phyloP scores from a whole-genome alignment of 768 basidiomycete species.

The Tephrocybe sp. region DNA sequence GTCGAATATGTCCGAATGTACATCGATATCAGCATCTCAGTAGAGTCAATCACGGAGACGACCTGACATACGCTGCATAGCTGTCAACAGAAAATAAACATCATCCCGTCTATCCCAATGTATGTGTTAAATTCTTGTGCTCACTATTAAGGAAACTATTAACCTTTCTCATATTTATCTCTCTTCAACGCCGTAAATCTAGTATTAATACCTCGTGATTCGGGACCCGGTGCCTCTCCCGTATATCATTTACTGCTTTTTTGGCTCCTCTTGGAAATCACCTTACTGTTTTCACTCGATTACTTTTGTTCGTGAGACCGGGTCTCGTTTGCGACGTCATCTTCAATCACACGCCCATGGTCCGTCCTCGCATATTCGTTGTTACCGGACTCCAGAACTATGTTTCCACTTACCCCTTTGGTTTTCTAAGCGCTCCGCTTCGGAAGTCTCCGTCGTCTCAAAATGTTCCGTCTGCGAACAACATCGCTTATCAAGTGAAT shows the following conservation, averaged over 20 bases:
- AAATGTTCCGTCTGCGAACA: too few relatives aligned
- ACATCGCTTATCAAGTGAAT: too few relatives aligned
- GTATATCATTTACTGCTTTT: not conserved
- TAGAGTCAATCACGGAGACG: too few relatives aligned
- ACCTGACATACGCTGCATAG: too few relatives aligned
- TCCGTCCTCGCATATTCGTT: too few relatives aligned
- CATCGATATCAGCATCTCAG: constrained; percentile 14
- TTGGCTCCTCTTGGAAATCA: not conserved
- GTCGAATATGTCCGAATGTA: constrained; percentile 60
- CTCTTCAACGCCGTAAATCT: not conserved
- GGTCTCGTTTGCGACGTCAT: not conserved
- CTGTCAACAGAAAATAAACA: too few relatives aligned
- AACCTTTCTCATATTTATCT: not conserved
- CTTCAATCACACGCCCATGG: constrained; percentile 9
- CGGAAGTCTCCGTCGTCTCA: too few relatives aligned
- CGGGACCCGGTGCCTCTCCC: not conserved
- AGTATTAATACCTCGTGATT: not conserved
- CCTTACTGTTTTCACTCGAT: not conserved
- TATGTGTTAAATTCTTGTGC: not conserved
- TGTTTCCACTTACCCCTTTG: too few relatives aligned
- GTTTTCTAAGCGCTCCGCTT: too few relatives aligned
- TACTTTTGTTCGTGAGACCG: not conserved
- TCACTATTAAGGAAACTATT: not conserved
- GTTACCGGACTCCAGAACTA: too few relatives aligned
- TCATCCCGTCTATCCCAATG: not conserved